Evolutionary conservation across 306 rosid genomes (phyloP), one percentile per base, ranked within the genome.

Genomic region (Styphnolobium japonicum): DNA sequence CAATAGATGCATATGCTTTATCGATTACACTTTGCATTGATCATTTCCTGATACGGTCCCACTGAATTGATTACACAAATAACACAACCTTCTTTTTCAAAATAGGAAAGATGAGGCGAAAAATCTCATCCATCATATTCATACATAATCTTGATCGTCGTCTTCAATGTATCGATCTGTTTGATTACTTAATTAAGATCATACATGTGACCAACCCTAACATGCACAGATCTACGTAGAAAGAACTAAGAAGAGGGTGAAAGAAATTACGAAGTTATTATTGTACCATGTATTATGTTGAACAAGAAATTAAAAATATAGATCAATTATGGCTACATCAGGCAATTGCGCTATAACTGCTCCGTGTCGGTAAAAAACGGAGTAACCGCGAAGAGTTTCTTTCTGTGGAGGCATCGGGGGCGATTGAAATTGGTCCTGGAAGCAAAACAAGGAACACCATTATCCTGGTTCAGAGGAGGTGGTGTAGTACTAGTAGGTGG

Each of bases 321-420:
- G 49, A 71, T 23, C 34, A 19, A 18, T 49, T 71, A 16, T 12
- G 2, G 15, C 14, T 43, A 43, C 73, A 45, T 67, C 40, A n/a
- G 12, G 52, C 31, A 12, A 22, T 8, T 62, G 29, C n/a, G 12
- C 69, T 78, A 78, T 2, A 56, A 40, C 48, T 74, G 53, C 2
- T 61, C 60, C 0, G 5, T 74, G 18, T 60, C 71, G 0, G 48
- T 36, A 43, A 86, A 82, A 64, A 68, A 45, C 0, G 87, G 88
- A 21, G 64, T 61, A 52, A 79, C 84, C 0, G 84, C 90, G 0
- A 76, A 66, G n/a, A 83, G 67, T 64, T 81, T 86, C 83, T 81
- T 86, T 10, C 82, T 25, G 25, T 16, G 52, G 1, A 88, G 43
- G 61, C 83, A 75, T 0, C 15, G 42, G 8, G 89, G 86, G 52